Conservation (phyloP, 805 yeast genomes). For the Saccharomycopsis synnaedendra region DNA sequence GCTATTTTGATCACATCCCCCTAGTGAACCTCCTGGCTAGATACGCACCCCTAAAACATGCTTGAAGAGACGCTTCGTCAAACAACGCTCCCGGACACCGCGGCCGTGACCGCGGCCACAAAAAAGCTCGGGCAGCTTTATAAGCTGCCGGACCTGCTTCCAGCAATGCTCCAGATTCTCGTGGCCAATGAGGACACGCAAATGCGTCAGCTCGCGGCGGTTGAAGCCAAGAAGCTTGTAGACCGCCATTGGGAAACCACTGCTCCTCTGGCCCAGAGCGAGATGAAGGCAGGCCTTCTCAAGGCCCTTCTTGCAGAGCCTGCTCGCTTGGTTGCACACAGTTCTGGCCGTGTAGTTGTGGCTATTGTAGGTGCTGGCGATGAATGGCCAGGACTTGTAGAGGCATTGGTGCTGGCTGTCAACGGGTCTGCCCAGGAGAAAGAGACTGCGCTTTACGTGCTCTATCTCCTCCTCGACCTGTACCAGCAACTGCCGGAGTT, state of each 20-base stretch:
- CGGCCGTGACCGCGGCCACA: slow-evolving; percentile 76
- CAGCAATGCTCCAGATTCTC: slow-evolving; percentile 73
- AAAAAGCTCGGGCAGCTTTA: slow-evolving; percentile 63
- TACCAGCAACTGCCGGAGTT: slow-evolving; percentile 33
- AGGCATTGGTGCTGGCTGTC: slow-evolving; percentile 58
- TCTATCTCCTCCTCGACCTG: slow-evolving; percentile 69
- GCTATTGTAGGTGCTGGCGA: slow-evolving; percentile 64
- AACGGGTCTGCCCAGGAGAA: slow-evolving; percentile 35
- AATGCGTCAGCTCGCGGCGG: slow-evolving; percentile 87
- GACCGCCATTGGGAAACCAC: slow-evolving; percentile 50
- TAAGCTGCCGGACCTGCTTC: slow-evolving; percentile 57
- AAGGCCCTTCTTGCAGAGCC: slow-evolving; percentile 56
- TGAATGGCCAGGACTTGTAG: slow-evolving; percentile 67
- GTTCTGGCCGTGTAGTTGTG: slow-evolving; percentile 80
- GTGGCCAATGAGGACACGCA: slow-evolving; percentile 60
- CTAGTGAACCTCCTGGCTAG: no score
- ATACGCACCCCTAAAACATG: no score
- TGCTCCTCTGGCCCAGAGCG: slow-evolving; percentile 37
- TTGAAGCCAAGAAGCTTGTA: slow-evolving; percentile 84
- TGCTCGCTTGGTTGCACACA: slow-evolving; percentile 66
- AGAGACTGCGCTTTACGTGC: slow-evolving; percentile 75
- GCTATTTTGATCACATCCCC: no score
- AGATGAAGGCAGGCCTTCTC: slow-evolving; percentile 59
- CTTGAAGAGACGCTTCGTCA: slow-evolving; percentile 72
- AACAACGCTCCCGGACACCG: slow-evolving; percentile 72